phyloP scores from a whole-genome alignment of 352 stramenopile genomes.

The Globisporangium camurandrum region DNA sequence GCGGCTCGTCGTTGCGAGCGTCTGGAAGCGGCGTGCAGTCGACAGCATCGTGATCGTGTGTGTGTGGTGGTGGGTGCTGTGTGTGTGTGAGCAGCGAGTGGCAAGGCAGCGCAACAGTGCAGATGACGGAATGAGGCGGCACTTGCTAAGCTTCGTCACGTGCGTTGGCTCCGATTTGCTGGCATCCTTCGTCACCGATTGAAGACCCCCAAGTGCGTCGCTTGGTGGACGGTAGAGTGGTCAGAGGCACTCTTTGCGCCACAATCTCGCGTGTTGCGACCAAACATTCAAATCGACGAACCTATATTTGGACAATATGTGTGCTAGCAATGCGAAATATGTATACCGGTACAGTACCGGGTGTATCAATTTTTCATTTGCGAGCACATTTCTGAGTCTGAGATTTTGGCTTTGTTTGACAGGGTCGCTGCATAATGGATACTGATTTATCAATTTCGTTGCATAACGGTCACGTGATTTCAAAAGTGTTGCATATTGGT shows the following conservation, averaged over 20 bases:
- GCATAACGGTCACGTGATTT: too few species aligned
- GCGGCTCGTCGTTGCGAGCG: not conserved
- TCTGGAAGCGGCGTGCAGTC: conserved; percentile 9
- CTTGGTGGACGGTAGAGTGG: not conserved
- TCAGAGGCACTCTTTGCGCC: conserved; percentile 4
- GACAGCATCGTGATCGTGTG: conserved; percentile 11
- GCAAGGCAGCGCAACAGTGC: conserved; percentile 2
- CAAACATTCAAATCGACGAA: not conserved
- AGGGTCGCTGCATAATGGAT: too few species aligned
- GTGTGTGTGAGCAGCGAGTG: not conserved
- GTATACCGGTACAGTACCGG: too few species aligned
- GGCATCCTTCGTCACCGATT: conserved; percentile 4
- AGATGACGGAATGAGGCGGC: conserved; percentile 13
- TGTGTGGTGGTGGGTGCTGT: not conserved
- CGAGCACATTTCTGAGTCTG: too few species aligned
- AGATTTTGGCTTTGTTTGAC: too few species aligned
- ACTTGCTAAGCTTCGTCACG: not conserved
- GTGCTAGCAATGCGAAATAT: too few species aligned
- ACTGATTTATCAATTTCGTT: too few species aligned
- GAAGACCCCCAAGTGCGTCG: conserved; percentile 2
- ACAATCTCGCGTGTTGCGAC: too few species aligned
- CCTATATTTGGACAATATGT: too few species aligned
- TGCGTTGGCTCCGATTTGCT: not conserved
- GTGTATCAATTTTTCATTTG: too few species aligned
- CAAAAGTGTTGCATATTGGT: too few species aligned